A percentile compares a stretch with the other conserved stretches of the same genome.
These are phyloP conservation scores for Ganoderma multipileum DNA, from an alignment of 1,284 basidiomycete species.

Conservation along the genomic window DNA sequence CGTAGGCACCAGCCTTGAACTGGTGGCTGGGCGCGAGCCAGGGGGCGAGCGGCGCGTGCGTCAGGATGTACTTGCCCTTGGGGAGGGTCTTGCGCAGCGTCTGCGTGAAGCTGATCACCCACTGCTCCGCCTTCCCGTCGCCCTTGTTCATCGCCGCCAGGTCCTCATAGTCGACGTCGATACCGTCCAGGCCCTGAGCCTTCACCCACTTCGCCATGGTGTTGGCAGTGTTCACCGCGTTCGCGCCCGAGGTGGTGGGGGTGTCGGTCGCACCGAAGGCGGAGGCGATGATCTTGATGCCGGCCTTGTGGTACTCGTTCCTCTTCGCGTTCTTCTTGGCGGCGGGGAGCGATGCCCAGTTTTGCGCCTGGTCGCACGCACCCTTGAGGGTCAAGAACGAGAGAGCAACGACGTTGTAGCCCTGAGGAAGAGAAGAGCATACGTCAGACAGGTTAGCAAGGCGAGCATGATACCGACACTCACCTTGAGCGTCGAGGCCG, in stretches of 20 bases:
- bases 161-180: slow-evolving; percentile 67
- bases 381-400: slow-evolving; percentile 23
- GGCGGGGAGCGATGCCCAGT: slow-evolving; percentile 17
- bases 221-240: slow-evolving; percentile 48
- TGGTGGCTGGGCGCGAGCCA: slow-evolving; percentile 56
- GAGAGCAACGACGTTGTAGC: slow-evolving; percentile 25
- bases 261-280: no score
- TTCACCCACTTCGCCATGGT: slow-evolving; percentile 50
- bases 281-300: no score
- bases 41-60: slow-evolving; percentile 55
- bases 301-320: slow-evolving; percentile 48
- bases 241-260: no score
- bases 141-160: slow-evolving; percentile 51
- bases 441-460: background rate
- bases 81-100: slow-evolving; percentile 43
- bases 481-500: slow-evolving; percentile 13
- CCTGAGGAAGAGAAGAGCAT: slow-evolving; percentile 11
- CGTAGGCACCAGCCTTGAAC: slow-evolving; percentile 67
- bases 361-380: slow-evolving; percentile 19
- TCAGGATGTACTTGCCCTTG: slow-evolving; percentile 42
- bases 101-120: slow-evolving; percentile 48
- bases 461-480: background rate
- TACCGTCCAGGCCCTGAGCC: slow-evolving; percentile 50
- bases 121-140: slow-evolving; percentile 45
- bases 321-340: slow-evolving; percentile 46